Evolutionary conservation across 164 flowering plant species (phyloP), one percentile per base, ranked within the genome.

Genomic region (Houttuynia cordata): DNA sequence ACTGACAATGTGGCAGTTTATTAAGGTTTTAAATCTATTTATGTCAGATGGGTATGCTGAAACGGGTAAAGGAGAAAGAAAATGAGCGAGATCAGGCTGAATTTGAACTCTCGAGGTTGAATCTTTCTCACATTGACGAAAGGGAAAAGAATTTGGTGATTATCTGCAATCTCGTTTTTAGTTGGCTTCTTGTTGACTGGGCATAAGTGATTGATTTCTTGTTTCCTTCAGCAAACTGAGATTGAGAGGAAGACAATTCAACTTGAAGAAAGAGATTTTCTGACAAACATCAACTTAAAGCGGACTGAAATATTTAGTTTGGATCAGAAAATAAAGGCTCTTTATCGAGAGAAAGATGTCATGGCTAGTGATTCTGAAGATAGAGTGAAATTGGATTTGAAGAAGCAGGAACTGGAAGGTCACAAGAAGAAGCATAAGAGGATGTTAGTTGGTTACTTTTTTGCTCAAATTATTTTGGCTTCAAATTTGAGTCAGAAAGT

Each of bases 321-420:
- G 50, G 86, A 78, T 19, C 87, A 82, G 58, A 81, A 83, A 59
- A 80, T 84, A 51, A 74, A 77, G 67, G 67, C 68, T 60, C 81
- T 90, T 42, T 67, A 68, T 67, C 75, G 82, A 47, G 92, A 86
- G 72, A 90, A 76, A 76, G 86, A 86, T 56, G 64, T 76, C 53
- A 69, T 93, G 81, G 75, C 78, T 60, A 74, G 69, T 67, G 97
- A 90, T 79, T 81, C 96, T 49, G 87, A 80, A 68, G 81, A 87
- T 68, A 82, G 94, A 81, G 86, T 76, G 24, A 79, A 77, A 70
- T 67, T 93, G 58, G 78, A 84, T 69, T 34, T 80, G 56, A 83
- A 77, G 80, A 93, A 83, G 72, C 68, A 71, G 50, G 91, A 84
- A 58, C 57, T 93, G 75, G 98, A 90, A 71, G 77, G 51, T 68